A percentile compares a stretch with the other conserved stretches of the same genome.
phyloP scores from a whole-genome alignment of 208 protist genomes.

The Leishmania arabica region DNA sequence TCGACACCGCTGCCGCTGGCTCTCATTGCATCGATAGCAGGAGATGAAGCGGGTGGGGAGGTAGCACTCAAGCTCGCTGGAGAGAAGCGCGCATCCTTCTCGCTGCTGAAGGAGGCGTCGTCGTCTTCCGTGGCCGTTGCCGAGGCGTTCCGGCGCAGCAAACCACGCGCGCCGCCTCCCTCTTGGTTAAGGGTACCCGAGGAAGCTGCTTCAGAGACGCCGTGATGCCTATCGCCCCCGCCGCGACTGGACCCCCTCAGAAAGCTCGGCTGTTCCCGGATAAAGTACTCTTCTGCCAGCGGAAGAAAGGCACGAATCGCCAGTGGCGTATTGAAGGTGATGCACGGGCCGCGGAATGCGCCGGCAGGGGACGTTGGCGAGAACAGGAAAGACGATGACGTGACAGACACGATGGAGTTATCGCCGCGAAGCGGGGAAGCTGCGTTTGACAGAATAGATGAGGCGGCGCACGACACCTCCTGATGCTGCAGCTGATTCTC shows the following conservation, averaged over 20 bases:
- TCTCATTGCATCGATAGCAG: background rate
- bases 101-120: constrained; percentile 4
- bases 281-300: constrained; percentile 41
- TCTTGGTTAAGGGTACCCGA: background rate
- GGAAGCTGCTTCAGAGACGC: background rate
- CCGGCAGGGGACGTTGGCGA: background rate
- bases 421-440: constrained; percentile 1
- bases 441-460: background rate
- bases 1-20: background rate
- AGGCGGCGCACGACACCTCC: background rate
- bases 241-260: background rate
- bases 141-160: background rate
- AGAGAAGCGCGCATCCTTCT: constrained; percentile 8
- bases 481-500: background rate
- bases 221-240: background rate
- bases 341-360: constrained; percentile 7
- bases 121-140: constrained; percentile 1
- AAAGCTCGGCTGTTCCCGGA: background rate
- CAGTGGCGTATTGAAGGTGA: constrained; percentile 67
- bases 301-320: constrained; percentile 78
- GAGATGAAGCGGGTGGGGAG: background rate
- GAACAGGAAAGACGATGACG: background rate
- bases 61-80: constrained; percentile 6
- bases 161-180: background rate
- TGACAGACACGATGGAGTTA: background rate